Base-by-base conservation (phyloP, 305 asterid genomes). In the Euphrasia arctica region DNA sequence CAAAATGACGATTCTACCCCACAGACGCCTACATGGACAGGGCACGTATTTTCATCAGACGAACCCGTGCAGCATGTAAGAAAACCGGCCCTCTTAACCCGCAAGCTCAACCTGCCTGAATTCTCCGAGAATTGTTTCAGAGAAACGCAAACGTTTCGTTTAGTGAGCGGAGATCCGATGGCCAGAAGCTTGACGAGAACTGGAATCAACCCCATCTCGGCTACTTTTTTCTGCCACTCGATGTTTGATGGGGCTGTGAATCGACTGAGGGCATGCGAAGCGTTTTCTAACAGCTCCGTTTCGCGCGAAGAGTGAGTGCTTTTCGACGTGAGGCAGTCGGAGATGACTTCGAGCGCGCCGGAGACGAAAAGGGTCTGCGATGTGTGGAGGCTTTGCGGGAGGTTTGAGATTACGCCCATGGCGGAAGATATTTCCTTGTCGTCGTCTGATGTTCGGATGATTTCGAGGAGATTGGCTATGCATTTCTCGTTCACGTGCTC, bases 111-210 rank as follows among this genome's bases (percentile, higher is more conserved):
- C 32, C 3, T 61, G 58, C 43, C n/a, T 0, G 83, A 78, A 63
- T 77, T 72, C 54, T 78, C 70, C 9, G 83, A 76, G 10, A 81
- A 69, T 63, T 81, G 86, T 55, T 73, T 81, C 36, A 81, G 71
- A 6, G 78, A 73, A 56, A 74, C 54, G 58, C 83, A 77, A 13
- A 47, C 75, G 41, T 67, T 55, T 57, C 25, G 64, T 54, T 75
- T 81, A 1, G 79, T 70, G 13, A 45, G 14, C 2, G 74, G 54
- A 39, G 70, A 63, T 61, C 79, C 78, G 4, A 76, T 61, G 15
- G 68, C 47, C 31, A 81, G 71, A 7, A 70, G 70, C 43, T 72
- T 69, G 22, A 81, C 86, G 12, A 81, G 70, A 41, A 71, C 61
- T 25, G 78, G 79, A 36, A 78, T 73, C 28, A 62, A 45, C 15